These are phyloP conservation scores for Amylocystis lapponica DNA, from an alignment of 768 basidiomycete genomes.

Conservation along the genomic window DNA sequence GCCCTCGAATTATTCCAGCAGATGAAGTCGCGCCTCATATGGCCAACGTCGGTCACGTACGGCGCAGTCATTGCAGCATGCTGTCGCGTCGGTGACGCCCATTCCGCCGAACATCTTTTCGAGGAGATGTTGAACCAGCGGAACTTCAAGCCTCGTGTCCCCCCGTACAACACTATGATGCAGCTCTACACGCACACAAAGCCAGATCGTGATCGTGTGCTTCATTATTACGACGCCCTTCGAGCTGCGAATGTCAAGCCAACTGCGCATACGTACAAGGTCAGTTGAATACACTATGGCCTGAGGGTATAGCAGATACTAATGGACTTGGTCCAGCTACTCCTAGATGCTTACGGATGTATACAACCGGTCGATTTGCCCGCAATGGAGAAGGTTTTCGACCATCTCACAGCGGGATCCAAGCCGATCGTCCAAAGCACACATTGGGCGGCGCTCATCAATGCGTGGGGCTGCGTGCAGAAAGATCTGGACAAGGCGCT, in stretches of 20 bases:
- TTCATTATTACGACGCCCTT: constrained; percentile 73
- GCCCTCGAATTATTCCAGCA: constrained; percentile 83
- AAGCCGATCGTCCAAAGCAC: constrained; percentile 47
- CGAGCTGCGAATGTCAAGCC: constrained; percentile 55
- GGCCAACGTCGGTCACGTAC: constrained; percentile 84
- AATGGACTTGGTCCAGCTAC: constrained; percentile 43
- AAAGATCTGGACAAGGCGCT: constrained; percentile 77
- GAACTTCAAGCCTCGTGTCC: constrained; percentile 84
- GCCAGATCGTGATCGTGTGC: constrained; percentile 71
- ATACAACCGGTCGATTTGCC: constrained; percentile 76
- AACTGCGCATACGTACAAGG: constrained; percentile 94
- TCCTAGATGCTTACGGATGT: constrained; percentile 84
- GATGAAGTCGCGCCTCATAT: constrained; percentile 65
- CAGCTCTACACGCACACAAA: constrained; percentile 91
- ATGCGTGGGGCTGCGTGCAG: constrained; percentile 76
- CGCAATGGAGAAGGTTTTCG: constrained; percentile 69
- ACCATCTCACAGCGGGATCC: constrained; percentile 42
- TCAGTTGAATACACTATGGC: constrained; percentile 24
- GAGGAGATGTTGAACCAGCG: constrained; percentile 69
- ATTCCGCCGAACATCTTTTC: constrained; percentile 79
- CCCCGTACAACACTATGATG: constrained; percentile 99
- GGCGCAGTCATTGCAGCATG: constrained; percentile 93
- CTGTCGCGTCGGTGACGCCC: constrained; percentile 84
- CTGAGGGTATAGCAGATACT: constrained; percentile 10
- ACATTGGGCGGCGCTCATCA: constrained; percentile 84